Evolutionary conservation across 305 asterid genomes (phyloP).

Genomic region (Fraxinus platypoda): DNA sequence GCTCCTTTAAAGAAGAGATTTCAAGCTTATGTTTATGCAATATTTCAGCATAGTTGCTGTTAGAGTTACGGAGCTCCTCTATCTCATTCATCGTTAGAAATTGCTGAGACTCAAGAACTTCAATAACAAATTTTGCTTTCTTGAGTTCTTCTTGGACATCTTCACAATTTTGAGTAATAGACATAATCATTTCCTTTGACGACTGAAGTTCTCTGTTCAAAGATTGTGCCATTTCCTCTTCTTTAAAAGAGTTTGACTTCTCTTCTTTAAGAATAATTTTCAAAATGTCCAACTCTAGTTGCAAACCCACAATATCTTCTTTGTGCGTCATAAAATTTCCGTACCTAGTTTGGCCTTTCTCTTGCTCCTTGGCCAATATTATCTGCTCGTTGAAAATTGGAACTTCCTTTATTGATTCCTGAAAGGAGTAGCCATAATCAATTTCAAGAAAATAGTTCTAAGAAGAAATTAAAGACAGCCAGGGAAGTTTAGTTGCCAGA

Average conservation of each 20-base stretch:
- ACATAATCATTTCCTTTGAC: conserved; percentile 48
- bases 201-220: conserved; percentile 54
- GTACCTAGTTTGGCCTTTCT: conserved; percentile 32
- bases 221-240: conserved; percentile 52
- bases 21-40: conserved; percentile 57
- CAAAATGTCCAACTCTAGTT: conserved; percentile 84
- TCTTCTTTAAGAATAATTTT: conserved; percentile 80
- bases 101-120: conserved; percentile 90
- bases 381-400: conserved; percentile 39
- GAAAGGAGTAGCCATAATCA: conserved; percentile 25
- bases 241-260: conserved; percentile 50
- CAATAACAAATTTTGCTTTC: conserved; percentile 60
- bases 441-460: conserved; percentile 11
- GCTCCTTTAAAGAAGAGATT: conserved; percentile 53
- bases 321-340: conserved; percentile 32
- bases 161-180: conserved; percentile 48
- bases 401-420: conserved; percentile 78
- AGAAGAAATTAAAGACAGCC: neutral
- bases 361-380: conserved; percentile 28
- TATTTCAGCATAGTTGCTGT: conserved; percentile 40
- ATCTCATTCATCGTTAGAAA: conserved; percentile 62
- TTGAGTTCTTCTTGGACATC: conserved; percentile 60
- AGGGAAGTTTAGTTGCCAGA: neutral
- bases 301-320: conserved; percentile 71
- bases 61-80: conserved; percentile 64